These are phyloP conservation scores for Rhynchospora breviuscula DNA, from an alignment of 176 grass and related monocot genomes.

Conservation along the genomic window DNA sequence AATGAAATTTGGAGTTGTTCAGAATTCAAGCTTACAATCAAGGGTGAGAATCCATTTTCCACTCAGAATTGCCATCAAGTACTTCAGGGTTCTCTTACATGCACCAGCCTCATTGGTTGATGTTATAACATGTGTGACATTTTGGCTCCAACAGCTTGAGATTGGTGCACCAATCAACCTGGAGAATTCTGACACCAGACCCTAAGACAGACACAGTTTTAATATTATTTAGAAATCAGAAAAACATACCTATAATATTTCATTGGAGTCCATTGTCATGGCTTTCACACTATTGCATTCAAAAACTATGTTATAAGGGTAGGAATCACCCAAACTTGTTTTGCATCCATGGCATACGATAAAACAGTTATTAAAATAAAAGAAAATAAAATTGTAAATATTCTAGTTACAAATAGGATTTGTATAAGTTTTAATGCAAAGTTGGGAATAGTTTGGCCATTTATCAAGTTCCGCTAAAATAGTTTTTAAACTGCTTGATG, in stretches of 20 bases:
- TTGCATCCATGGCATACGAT: too few relatives aligned
- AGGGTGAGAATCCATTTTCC: conserved; percentile 86
- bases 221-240: conserved; percentile 30
- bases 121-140: conserved; percentile 77
- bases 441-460: too few relatives aligned
- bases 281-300: neutral
- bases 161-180: conserved; percentile 51
- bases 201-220: conserved; percentile 30
- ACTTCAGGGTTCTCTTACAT: conserved; percentile 83
- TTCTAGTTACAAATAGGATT: too few relatives aligned
- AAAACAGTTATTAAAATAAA: too few relatives aligned
- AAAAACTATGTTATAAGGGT: neutral
- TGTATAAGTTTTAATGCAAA: too few relatives aligned
- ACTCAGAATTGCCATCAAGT: conserved; percentile 76
- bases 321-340: too few relatives aligned
- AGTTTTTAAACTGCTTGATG: too few relatives aligned
- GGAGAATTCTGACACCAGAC: conserved; percentile 46
- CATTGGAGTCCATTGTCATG: neutral
- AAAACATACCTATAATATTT: neutral
- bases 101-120: conserved; percentile 62
- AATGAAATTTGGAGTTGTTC: neutral
- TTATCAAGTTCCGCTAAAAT: too few relatives aligned
- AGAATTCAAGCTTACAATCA: conserved; percentile 51
- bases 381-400: too few relatives aligned
- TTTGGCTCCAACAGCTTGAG: conserved; percentile 58